phyloP scores from a whole-genome alignment of 2,329 filamentous ascomycete species.

The Penicillium fuscoglaucum region DNA sequence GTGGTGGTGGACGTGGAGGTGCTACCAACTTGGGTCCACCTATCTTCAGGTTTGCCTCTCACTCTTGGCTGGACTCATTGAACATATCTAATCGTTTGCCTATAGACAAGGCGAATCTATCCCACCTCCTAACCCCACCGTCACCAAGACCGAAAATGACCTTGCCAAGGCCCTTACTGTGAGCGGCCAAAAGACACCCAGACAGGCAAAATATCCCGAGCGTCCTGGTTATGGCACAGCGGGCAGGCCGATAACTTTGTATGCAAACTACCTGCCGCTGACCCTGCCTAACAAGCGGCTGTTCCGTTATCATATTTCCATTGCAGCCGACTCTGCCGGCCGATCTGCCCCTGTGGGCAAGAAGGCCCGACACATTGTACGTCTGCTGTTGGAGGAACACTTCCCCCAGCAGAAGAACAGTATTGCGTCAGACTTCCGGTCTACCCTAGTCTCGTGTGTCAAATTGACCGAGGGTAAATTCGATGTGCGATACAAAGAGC shows the following conservation, averaged over 20 bases:
- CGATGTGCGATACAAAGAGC: constrained; percentile 37
- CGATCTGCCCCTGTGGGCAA: constrained; percentile 34
- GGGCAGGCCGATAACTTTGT: constrained; percentile 35
- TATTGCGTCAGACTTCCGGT: constrained; percentile 45
- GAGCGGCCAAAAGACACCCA: constrained; percentile 16
- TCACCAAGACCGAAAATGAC: constrained; percentile 32
- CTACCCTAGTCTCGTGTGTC: constrained; percentile 38
- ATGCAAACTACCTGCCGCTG: constrained; percentile 44
- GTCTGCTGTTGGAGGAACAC: constrained; percentile 47
- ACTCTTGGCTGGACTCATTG: not conserved
- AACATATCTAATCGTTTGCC: not conserved
- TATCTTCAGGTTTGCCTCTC: constrained; percentile 33
- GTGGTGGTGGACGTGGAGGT: constrained; percentile 22
- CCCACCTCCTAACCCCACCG: constrained; percentile 23
- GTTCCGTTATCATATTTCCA: constrained; percentile 45
- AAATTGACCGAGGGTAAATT: constrained; percentile 27
- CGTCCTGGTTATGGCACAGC: constrained; percentile 42
- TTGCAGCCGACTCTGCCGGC: constrained; percentile 30
- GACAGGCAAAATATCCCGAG: constrained; percentile 31
- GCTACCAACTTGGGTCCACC: constrained; percentile 19
- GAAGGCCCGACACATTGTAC: constrained; percentile 51
- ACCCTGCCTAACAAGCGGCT: constrained; percentile 40
- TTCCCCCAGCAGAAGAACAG: constrained; percentile 26
- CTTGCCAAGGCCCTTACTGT: constrained; percentile 28
- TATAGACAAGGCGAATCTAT: constrained; percentile 25